Percentiles rank a stretch among this genome's conserved stretches.
phyloP scores from a whole-genome alignment of 805 yeast species.

The Candida maltosa region DNA sequence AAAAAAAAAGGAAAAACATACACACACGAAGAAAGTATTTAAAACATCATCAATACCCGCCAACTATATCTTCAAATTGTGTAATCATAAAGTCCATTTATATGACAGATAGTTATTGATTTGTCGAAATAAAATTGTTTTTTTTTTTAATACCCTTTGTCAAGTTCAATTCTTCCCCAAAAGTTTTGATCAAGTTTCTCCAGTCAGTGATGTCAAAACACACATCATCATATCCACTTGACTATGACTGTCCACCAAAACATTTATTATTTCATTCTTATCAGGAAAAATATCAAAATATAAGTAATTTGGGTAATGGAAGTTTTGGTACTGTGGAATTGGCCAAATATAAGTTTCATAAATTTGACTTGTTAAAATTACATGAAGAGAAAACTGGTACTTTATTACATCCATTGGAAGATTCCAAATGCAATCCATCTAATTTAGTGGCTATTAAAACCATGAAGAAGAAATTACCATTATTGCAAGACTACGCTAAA shows the following conservation, averaged over 20 bases:
- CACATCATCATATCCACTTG: no score
- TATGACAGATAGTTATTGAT: no score
- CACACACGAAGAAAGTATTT: not conserved
- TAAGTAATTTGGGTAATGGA: slow-evolving; percentile 65
- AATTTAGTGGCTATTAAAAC: slow-evolving; percentile 76
- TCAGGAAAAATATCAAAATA: slow-evolving; percentile 36
- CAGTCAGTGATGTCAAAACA: no score
- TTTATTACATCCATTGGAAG: slow-evolving; percentile 43
- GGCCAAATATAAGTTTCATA: slow-evolving; percentile 45
- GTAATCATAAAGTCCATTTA: no score
- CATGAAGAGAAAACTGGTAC: slow-evolving; percentile 35
- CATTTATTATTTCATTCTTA: slow-evolving; percentile 13
- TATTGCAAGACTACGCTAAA: slow-evolving; percentile 24
- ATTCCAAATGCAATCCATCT: slow-evolving; percentile 15
- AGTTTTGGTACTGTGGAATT: slow-evolving; percentile 71
- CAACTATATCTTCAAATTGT: no score
- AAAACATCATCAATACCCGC: not conserved
- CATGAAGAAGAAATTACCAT: slow-evolving; percentile 54
- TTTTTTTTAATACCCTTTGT: no score
- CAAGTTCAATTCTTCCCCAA: no score
- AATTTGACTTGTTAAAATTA: slow-evolving; percentile 15
- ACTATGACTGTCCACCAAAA: slow-evolving; percentile 10
- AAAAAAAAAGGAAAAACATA: not conserved
- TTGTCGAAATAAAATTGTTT: no score
- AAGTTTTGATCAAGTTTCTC: no score